Percentiles rank a stretch among this genome's conserved stretches.
Evolutionary conservation across 352 stramenopile species (phyloP).

Genomic region (Globisporangium sylvaticum): DNA sequence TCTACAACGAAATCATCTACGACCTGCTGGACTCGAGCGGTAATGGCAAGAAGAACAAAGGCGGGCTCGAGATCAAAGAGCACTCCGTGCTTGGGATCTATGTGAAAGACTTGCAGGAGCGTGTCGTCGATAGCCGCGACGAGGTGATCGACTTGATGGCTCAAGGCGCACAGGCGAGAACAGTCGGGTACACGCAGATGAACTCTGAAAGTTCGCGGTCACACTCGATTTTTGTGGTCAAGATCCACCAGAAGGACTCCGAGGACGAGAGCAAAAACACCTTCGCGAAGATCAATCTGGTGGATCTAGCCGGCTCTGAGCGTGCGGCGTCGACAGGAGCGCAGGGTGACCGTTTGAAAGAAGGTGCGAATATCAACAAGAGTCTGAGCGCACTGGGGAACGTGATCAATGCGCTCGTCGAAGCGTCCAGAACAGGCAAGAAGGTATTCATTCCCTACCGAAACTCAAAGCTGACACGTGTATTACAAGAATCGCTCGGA

Average conservation of each 20-base stretch:
- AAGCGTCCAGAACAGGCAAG: slow-evolving; percentile 73
- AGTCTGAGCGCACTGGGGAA: slow-evolving; percentile 90
- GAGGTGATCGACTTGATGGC: slow-evolving; percentile 83
- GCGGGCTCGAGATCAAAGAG: slow-evolving; percentile 91
- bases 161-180: slow-evolving; percentile 58
- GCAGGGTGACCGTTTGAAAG: slow-evolving; percentile 86
- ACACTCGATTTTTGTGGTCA: slow-evolving; percentile 96
- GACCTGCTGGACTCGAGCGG: slow-evolving; percentile 89
- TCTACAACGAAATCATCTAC: slow-evolving; percentile 96
- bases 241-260: slow-evolving; percentile 91
- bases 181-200: slow-evolving; percentile 90
- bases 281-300: slow-evolving; percentile 93
- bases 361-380: slow-evolving; percentile 95
- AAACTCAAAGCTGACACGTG: slow-evolving; percentile 93
- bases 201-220: slow-evolving; percentile 91
- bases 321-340: slow-evolving; percentile 89
- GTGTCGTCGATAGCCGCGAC: slow-evolving; percentile 84
- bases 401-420: slow-evolving; percentile 92
- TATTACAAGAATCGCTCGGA: slow-evolving; percentile 90
- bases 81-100: slow-evolving; percentile 93
- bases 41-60: slow-evolving; percentile 86
- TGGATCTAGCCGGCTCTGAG: slow-evolving; percentile 92
- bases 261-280: slow-evolving; percentile 83
- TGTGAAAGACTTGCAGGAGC: slow-evolving; percentile 89
- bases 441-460: slow-evolving; percentile 92